phyloP scores from a whole-genome alignment of 495 filamentous ascomycete species.

The Penicillium dipodomyicola region DNA sequence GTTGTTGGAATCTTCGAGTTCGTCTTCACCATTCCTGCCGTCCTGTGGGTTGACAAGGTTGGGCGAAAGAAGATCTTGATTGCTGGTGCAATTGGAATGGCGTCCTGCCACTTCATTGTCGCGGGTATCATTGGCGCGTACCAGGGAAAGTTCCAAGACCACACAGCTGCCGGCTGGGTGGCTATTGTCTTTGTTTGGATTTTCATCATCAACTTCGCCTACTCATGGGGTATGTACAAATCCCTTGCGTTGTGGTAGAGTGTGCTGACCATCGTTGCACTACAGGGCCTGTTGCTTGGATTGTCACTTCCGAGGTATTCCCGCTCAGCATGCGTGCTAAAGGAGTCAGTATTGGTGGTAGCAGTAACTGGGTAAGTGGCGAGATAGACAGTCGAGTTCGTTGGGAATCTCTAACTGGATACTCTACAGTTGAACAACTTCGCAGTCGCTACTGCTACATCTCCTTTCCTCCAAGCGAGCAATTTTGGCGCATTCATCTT shows the following conservation, averaged over 20 bases:
- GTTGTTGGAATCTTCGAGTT: constrained; percentile 77
- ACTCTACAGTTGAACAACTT: constrained; percentile 51
- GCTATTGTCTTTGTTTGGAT: constrained; percentile 46
- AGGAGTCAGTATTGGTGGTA: constrained; percentile 43
- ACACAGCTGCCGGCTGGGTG: constrained; percentile 40
- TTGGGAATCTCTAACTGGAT: constrained; percentile 8
- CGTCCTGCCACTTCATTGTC: constrained; percentile 51
- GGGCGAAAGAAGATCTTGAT: constrained; percentile 76
- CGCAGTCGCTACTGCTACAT: constrained; percentile 41
- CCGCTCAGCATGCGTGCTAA: constrained; percentile 46
- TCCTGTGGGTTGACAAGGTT: constrained; percentile 70
- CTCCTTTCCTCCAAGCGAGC: constrained; percentile 34
- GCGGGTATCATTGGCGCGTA: constrained; percentile 42
- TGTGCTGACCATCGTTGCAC: constrained; percentile 7
- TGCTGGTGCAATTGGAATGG: constrained; percentile 71
- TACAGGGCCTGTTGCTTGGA: constrained; percentile 44
- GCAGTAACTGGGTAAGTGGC: constrained; percentile 42
- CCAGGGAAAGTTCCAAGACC: constrained; percentile 27
- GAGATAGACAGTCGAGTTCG: background rate
- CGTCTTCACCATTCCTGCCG: constrained; percentile 65
- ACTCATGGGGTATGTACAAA: constrained; percentile 38
- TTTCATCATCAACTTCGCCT: constrained; percentile 46
- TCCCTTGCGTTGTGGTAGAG: background rate
- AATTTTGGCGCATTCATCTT: constrained; percentile 47
- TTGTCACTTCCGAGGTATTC: constrained; percentile 46